These are phyloP conservation scores for Trametes villosa DNA, from an alignment of 768 basidiomycete species.

Conservation along the genomic window DNA sequence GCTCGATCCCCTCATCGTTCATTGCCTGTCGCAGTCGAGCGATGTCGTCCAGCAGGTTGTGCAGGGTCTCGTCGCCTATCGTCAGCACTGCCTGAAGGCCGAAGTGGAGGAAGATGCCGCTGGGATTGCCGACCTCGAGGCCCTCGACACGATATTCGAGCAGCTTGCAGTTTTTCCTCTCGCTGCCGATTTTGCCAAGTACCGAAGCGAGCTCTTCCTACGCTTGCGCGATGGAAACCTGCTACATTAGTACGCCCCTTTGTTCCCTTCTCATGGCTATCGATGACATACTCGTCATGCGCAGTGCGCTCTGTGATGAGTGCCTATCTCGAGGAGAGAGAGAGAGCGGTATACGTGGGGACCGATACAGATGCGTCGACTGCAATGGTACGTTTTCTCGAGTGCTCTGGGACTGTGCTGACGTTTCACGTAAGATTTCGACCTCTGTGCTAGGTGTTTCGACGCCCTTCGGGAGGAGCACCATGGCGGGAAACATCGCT, in stretches of 20 bases:
- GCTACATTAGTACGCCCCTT: not conserved
- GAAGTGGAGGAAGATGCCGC: not conserved
- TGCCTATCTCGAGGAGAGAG: not conserved
- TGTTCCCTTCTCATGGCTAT: not conserved
- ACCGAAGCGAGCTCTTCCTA: not conserved
- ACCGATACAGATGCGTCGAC: not conserved
- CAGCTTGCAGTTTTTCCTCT: not conserved
- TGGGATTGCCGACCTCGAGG: not conserved
- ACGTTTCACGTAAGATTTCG: not conserved
- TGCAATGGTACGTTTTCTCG: not conserved
- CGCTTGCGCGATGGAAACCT: not conserved
- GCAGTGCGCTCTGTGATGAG: not conserved
- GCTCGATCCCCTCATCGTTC: not conserved
- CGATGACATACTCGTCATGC: not conserved
- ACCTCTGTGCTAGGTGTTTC: not conserved
- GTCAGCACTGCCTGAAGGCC: not conserved
- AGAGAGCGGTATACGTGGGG: not conserved
- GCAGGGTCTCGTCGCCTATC: not conserved
- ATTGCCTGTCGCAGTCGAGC: not conserved
- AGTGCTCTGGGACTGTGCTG: not conserved
- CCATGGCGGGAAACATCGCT: not conserved
- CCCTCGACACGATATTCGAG: too few relatives aligned
- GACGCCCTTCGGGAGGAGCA: not conserved
- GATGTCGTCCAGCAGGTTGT: not conserved
- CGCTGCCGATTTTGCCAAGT: not conserved